Evolutionary conservation across 495 filamentous ascomycete genomes (phyloP), one percentile per base, ranked within the genome.

Genomic region (Aspergillus affinis): DNA sequence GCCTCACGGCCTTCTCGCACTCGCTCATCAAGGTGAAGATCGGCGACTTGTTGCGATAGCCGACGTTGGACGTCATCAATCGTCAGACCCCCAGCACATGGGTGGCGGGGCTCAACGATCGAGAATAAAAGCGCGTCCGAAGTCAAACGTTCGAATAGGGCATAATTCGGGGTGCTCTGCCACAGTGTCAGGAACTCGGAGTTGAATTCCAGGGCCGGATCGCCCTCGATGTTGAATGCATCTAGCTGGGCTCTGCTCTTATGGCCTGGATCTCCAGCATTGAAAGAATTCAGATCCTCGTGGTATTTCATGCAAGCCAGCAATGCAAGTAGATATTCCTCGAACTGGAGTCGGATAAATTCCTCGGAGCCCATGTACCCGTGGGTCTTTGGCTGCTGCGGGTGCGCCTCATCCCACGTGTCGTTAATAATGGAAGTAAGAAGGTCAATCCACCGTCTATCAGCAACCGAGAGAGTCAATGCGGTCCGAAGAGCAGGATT

Each of bases 361-460:
- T 98, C 95, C 77, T 98, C 94, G 60, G 93, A 97, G 54, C 94
- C 94, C 65, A 91, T 88, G 69, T 97, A 98, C 18, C 93, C 93
- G 79, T 96, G 88, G 7, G 92, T 96, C 65, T 92, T 96, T 17
- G 94, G 94, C 47, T 89, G 84, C 53, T 86, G 81, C 7, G 94
- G 94, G 72, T 98, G 92, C 6, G 85, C 78, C 44, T 96, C 91
- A 73, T 98, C 93, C 94, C 94, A 98, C 1, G 93, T 97, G 59
- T 97, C 93, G 65, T 91, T 90, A 36, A 98, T 90, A 48, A 91
- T 89, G 70, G 95, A 91, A 9, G 92, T 92, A 47, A 98, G 82
- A 63, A 93, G 91, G 72, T 98, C 94, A 61, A 98, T 97, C 93
- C 93, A 98, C 58, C 94, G 84, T 62, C 95, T 84, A 69, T 98